Percentiles rank a stretch among this genome's conserved stretches.
phyloP scores from a whole-genome alignment of 352 stramenopile genomes.

The Pythium brassicae region DNA sequence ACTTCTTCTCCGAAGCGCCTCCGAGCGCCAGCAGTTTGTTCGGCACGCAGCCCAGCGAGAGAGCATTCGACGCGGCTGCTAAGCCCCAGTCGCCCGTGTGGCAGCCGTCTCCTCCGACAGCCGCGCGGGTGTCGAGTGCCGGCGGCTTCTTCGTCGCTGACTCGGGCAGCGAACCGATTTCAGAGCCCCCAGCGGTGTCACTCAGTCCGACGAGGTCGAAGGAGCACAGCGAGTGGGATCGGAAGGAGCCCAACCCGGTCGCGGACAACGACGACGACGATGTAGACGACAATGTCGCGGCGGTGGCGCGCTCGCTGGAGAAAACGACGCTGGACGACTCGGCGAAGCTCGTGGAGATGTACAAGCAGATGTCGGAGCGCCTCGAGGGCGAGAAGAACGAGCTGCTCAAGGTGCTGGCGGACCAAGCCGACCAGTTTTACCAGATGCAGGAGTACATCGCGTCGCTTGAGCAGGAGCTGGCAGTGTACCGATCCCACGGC shows the following conservation, averaged over 20 bases:
- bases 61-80: neutral
- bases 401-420: slow-evolving; percentile 60
- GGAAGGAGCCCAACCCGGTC: slow-evolving; percentile 8
- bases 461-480: slow-evolving; percentile 57
- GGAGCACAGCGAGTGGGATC: neutral
- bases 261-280: slow-evolving; percentile 3
- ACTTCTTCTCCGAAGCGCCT: slow-evolving; percentile 30
- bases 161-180: slow-evolving; percentile 19
- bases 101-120: neutral
- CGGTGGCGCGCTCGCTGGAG: slow-evolving; percentile 4
- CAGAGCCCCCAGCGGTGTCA: slow-evolving; percentile 11
- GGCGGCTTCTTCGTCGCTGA: neutral
- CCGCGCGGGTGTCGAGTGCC: neutral
- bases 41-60: slow-evolving; percentile 7
- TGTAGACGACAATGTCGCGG: slow-evolving; percentile 1
- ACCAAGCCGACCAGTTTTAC: slow-evolving; percentile 69
- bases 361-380: slow-evolving; percentile 77
- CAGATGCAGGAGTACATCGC: slow-evolving; percentile 75
- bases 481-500: slow-evolving; percentile 23
- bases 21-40: slow-evolving; percentile 37
- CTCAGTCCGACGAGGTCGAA: neutral
- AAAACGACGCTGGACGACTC: slow-evolving; percentile 53
- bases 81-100: neutral
- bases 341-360: slow-evolving; percentile 70
- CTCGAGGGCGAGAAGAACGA: slow-evolving; percentile 75